These are phyloP conservation scores for Hymenochaete sp. DNA, from an alignment of 1,284 basidiomycete species.

Conservation along the genomic window DNA sequence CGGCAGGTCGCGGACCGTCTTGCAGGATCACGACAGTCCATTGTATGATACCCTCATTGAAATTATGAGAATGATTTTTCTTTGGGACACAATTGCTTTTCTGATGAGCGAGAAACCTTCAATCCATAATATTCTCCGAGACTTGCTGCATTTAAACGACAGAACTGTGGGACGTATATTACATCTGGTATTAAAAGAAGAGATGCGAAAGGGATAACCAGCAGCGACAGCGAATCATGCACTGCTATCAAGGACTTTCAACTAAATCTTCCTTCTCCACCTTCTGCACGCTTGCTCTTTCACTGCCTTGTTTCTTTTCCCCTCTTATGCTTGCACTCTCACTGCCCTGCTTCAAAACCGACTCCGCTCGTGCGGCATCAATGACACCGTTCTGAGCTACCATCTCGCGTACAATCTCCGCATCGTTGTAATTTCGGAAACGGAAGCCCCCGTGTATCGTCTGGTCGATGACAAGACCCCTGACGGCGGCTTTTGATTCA, in stretches of 20 bases:
- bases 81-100: neutral
- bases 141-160: no score
- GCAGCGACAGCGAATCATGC: no score
- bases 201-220: neutral
- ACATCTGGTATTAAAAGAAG: neutral
- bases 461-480: conserved; percentile 47
- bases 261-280: no score
- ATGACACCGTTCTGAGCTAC: neutral
- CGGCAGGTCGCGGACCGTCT: conserved; percentile 61
- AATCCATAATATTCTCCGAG: no score
- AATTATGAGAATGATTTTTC: neutral
- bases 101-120: no score
- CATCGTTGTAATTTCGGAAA: conserved; percentile 39
- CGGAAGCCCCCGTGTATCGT: conserved; percentile 40
- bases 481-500: conserved; percentile 19
- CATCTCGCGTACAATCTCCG: conserved; percentile 4
- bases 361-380: neutral
- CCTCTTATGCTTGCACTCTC: conserved; percentile 9
- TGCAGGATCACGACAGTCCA: conserved; percentile 67
- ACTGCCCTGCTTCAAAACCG: neutral
- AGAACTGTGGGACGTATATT: no score
- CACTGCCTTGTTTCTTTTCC: neutral
- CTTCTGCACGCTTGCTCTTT: no score
- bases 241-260: no score
- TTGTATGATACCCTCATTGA: conserved; percentile 38